Evolutionary conservation across 805 yeast species (phyloP), one percentile per base, ranked within the genome.

Genomic region (Lipomyces oligophaga): DNA sequence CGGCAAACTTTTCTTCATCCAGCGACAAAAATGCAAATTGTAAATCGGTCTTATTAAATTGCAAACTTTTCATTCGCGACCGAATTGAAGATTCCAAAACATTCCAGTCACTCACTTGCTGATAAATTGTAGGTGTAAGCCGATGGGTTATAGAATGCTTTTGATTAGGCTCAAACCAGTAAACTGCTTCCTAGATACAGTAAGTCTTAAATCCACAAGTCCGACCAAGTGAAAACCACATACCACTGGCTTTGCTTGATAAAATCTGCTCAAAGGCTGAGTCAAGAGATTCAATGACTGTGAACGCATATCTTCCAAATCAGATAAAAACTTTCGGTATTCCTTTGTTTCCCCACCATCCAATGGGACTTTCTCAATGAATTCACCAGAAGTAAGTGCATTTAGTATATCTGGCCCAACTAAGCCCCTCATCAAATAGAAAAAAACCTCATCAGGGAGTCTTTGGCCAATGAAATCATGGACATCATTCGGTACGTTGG

Each of bases 401-500:
- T 82, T 83, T 34, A 83, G 73, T 20, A 85, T 63, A 47, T 79
- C 80, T 4, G 81, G 67, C 5, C 81, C 77, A 10, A 83, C 68
- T 20, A 89, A 62, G 1, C 97, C 97, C 47, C 83, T 65, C 1
- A 94, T 82, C 61, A 79, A 79, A 64, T 87, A 93, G 62, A 82
- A 88, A 60, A 78, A 82, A 34, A 83, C 73, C 66, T 89, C 97
- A 43, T 86, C 84, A 1, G 97, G 94, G 41, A 93, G 70, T 61
- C 89, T 77, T 63, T 84, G 86, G 7, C 94, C 87, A 39, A 93
- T 74, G 38, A 88, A 76, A 37, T 81, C 88, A 62, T 85, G 93
- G 10, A 85, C 70, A 63, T 88, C 95, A 51, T 78, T 77, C 3
- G 97, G 97, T 38, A 83, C 67, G 43, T 68, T 68, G 31, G 70